Evolutionary conservation across 2,329 filamentous ascomycete genomes (phyloP).

Genomic region (Fusarium praegraminearum): DNA sequence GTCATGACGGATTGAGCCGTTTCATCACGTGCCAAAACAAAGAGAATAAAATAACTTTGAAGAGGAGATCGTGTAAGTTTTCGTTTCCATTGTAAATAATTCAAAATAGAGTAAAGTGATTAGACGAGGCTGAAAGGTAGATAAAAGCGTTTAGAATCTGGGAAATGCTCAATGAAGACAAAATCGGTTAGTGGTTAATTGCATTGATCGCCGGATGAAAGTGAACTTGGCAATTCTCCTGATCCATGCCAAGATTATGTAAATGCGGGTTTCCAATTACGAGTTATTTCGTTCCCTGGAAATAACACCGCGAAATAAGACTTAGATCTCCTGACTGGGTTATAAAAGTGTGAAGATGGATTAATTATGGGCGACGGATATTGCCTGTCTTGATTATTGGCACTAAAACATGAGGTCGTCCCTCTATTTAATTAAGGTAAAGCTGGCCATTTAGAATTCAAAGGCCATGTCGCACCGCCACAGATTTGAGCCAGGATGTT

Average conservation of each 20-base stretch:
- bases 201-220: background rate
- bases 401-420: background rate
- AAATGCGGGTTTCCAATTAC: constrained; percentile 7
- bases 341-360: background rate
- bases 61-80: background rate
- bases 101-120: background rate
- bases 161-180: background rate
- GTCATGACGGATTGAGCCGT: constrained; percentile 31
- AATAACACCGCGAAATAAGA: background rate
- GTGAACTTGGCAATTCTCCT: constrained; percentile 7
- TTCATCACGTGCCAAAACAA: constrained; percentile 30
- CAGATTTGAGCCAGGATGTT: constrained; percentile 45
- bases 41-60: background rate
- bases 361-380: background rate
- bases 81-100: background rate
- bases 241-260: constrained; percentile 10
- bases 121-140: too few species aligned
- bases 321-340: background rate
- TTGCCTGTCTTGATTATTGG: background rate
- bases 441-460: constrained; percentile 15
- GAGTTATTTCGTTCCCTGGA: background rate
- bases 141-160: background rate
- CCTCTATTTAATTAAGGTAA: constrained; percentile 11
- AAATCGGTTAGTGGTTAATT: background rate
- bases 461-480: constrained; percentile 51